Evolutionary conservation across 495 filamentous ascomycete species (phyloP).

Genomic region (Annulohypoxylon stygium): DNA sequence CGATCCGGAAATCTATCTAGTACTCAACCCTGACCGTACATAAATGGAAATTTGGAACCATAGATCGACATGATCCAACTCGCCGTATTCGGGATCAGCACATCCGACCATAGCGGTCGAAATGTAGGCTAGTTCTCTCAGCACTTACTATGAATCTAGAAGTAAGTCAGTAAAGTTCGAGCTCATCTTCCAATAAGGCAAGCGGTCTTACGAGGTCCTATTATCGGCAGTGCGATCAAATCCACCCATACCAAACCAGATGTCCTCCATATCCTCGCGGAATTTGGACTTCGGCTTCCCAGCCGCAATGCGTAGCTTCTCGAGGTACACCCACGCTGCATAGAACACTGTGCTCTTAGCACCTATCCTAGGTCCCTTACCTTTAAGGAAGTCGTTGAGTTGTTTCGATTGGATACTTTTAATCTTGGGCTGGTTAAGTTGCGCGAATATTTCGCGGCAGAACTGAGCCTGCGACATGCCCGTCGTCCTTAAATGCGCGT

Average conservation of each 20-base stretch:
- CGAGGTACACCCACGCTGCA: conserved; percentile 68
- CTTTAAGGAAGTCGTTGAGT: conserved; percentile 62
- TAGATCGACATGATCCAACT: not conserved
- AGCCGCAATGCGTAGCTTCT: conserved; percentile 69
- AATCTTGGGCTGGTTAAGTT: conserved; percentile 40
- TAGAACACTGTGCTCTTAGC: conserved; percentile 63
- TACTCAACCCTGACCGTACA: not conserved
- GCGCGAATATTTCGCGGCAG: conserved; percentile 60
- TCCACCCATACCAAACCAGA: conserved; percentile 49
- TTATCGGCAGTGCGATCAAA: conserved; percentile 36
- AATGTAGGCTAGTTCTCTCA: not conserved
- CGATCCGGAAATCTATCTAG: not conserved
- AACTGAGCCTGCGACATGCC: conserved; percentile 67
- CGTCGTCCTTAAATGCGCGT: conserved; percentile 60
- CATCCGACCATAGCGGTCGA: conserved; percentile 13
- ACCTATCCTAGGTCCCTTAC: conserved; percentile 61
- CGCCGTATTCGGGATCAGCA: not conserved
- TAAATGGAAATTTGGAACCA: not conserved
- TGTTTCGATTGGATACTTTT: conserved; percentile 54
- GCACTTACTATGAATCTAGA: conserved; percentile 11
- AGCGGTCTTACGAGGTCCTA: conserved; percentile 16
- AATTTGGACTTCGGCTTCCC: conserved; percentile 67
- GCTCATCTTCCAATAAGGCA: not conserved
- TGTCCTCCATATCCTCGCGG: conserved; percentile 65
- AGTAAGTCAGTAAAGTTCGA: conserved; percentile 1